A percentile compares a stretch with the other conserved stretches of the same genome.
These are phyloP conservation scores for Aspergillus funiculosus DNA, from an alignment of 495 filamentous ascomycete genomes.

Conservation along the genomic window DNA sequence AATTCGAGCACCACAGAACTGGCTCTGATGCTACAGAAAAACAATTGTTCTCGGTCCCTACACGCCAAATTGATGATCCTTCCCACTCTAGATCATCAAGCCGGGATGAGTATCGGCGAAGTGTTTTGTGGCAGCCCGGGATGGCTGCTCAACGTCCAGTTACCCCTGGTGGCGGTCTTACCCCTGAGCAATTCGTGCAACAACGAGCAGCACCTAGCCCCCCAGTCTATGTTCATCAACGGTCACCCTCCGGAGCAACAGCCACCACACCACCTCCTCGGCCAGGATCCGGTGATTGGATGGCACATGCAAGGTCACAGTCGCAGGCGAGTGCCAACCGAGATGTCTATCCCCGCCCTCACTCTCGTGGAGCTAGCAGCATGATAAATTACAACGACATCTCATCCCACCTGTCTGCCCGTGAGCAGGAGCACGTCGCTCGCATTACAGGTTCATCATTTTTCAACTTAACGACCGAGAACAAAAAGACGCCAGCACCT, in stretches of 20 bases:
- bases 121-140: slow-evolving; percentile 75
- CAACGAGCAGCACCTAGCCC: slow-evolving; percentile 62
- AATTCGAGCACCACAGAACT: slow-evolving; percentile 35
- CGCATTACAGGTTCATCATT: slow-evolving; percentile 77
- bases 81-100: slow-evolving; percentile 35
- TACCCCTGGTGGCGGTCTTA: slow-evolving; percentile 43
- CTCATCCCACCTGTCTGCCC: slow-evolving; percentile 73
- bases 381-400: slow-evolving; percentile 47
- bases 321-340: slow-evolving; percentile 31
- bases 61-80: slow-evolving; percentile 27
- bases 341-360: slow-evolving; percentile 44
- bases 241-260: slow-evolving; percentile 51
- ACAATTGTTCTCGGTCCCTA: slow-evolving; percentile 25
- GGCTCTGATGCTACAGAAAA: slow-evolving; percentile 33
- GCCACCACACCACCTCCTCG: slow-evolving; percentile 39
- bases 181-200: slow-evolving; percentile 81
- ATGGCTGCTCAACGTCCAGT: slow-evolving; percentile 43
- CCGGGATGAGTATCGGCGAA: slow-evolving; percentile 50
- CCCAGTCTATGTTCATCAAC: slow-evolving; percentile 50
- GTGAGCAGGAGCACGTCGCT: slow-evolving; percentile 91
- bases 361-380: slow-evolving; percentile 43
- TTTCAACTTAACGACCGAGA: slow-evolving; percentile 59
- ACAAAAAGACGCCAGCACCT: slow-evolving; percentile 35
- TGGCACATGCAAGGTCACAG: slow-evolving; percentile 42
- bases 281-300: slow-evolving; percentile 53